A percentile compares a stretch with the other conserved stretches of the same genome.
Evolutionary conservation across 2,329 filamentous ascomycete species (phyloP).

Genomic region (Nannizziopsis arthrosporioides): DNA sequence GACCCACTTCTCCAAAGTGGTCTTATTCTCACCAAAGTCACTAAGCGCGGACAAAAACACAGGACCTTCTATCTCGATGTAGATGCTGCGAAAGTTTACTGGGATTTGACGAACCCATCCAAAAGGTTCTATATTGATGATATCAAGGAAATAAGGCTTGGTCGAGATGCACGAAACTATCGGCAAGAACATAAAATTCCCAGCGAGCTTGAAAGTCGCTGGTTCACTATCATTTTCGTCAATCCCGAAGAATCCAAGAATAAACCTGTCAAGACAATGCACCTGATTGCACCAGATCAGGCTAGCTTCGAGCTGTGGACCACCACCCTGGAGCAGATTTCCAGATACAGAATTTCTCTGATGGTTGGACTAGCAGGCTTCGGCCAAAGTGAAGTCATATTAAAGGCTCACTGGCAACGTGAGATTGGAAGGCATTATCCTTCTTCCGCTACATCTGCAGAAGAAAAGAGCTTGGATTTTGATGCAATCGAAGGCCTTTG

Average conservation of each 20-base stretch:
- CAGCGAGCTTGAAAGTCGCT: conserved; percentile 55
- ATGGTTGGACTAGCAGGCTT: conserved; percentile 77
- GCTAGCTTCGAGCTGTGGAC: conserved; percentile 69
- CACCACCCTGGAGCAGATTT: conserved; percentile 68
- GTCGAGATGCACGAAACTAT: conserved; percentile 76
- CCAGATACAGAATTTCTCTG: conserved; percentile 73
- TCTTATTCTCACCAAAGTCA: conserved; percentile 67
- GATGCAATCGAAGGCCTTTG: conserved; percentile 71
- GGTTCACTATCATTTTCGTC: conserved; percentile 84
- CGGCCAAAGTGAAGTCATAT: conserved; percentile 64
- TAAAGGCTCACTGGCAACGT: conserved; percentile 72
- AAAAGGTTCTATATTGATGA: conserved; percentile 93
- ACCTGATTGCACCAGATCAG: conserved; percentile 68
- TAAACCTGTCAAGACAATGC: conserved; percentile 61
- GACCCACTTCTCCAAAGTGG: conserved; percentile 68
- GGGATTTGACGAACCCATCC: conserved; percentile 65
- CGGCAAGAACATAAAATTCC: conserved; percentile 68
- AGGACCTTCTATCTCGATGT: conserved; percentile 71
- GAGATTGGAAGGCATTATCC: conserved; percentile 63
- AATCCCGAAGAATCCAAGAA: conserved; percentile 67
- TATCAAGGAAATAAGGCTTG: conserved; percentile 78
- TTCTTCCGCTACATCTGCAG: conserved; percentile 32
- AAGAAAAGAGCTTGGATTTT: conserved; percentile 63
- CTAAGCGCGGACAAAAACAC: conserved; percentile 63
- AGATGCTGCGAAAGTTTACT: conserved; percentile 73